These are phyloP conservation scores for Trichoderma simmonsii DNA, from an alignment of 2,329 filamentous ascomycete species.

Conservation along the genomic window DNA sequence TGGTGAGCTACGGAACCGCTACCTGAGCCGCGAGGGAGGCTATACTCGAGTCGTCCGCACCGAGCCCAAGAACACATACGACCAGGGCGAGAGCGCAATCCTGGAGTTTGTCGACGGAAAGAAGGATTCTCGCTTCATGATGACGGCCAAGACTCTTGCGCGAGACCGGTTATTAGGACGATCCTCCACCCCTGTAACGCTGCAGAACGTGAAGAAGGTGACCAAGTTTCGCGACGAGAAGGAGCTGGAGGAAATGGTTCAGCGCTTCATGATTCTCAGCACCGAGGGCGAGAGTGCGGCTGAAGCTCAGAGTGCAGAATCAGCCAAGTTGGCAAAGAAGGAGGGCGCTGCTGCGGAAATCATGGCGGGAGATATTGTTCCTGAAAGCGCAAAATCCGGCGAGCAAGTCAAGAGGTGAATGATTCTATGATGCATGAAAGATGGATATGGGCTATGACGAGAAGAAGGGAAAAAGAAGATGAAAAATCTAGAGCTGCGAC, in stretches of 20 bases:
- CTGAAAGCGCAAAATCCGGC: constrained; percentile 26
- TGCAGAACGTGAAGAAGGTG: constrained; percentile 78
- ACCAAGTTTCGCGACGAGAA: constrained; percentile 71
- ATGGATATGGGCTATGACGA: neutral
- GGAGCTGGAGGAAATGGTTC: constrained; percentile 65
- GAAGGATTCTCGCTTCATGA: constrained; percentile 88
- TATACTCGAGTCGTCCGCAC: constrained; percentile 94
- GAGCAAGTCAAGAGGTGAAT: constrained; percentile 16
- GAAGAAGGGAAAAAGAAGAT: neutral
- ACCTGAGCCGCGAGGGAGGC: constrained; percentile 74
- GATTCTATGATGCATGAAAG: neutral
- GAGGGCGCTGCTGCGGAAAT: constrained; percentile 33
- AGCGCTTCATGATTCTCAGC: constrained; percentile 35
- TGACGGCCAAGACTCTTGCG: constrained; percentile 84
- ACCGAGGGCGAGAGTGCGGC: constrained; percentile 20
- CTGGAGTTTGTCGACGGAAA: constrained; percentile 94
- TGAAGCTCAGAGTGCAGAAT: constrained; percentile 22
- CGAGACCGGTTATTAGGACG: constrained; percentile 55
- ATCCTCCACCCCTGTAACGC: constrained; percentile 66
- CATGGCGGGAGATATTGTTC: constrained; percentile 32
- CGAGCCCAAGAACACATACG: constrained; percentile 76
- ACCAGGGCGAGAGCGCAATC: constrained; percentile 86
- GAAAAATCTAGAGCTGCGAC: neutral
- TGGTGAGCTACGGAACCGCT: constrained; percentile 75
- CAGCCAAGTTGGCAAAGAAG: constrained; percentile 25